Conservation (phyloP, 139 green algal species). For the Chlamydomonas sp. region DNA sequence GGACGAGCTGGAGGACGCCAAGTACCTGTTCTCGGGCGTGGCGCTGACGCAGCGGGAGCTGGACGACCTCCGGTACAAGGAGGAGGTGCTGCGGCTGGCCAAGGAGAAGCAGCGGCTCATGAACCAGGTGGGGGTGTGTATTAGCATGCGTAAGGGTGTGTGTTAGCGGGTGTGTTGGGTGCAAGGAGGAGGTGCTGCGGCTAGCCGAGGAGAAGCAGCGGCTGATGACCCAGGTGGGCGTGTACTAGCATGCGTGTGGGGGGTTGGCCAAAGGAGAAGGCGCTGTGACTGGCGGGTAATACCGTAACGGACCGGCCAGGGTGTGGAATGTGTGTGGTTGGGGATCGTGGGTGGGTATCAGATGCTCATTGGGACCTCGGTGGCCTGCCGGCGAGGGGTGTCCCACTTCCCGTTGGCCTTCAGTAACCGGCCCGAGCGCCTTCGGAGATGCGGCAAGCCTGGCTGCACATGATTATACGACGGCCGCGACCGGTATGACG, state of each 20-base stretch:
- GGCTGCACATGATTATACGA: too few relatives aligned
- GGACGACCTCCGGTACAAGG: slow-evolving; percentile 88
- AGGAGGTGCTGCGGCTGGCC: slow-evolving; percentile 79
- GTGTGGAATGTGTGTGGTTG: too few relatives aligned
- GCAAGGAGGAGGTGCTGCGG: slow-evolving; percentile 23
- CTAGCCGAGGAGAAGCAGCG: slow-evolving; percentile 50
- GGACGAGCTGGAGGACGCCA: slow-evolving; percentile 88
- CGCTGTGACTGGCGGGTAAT: too few relatives aligned
- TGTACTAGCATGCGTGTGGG: neutral
- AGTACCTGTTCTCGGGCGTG: slow-evolving; percentile 71
- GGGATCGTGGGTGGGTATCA: too few relatives aligned
- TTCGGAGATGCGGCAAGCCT: too few relatives aligned
- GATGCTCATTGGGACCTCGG: too few relatives aligned
- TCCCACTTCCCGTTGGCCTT: too few relatives aligned
- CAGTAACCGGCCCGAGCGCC: too few relatives aligned
- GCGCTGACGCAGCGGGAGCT: slow-evolving; percentile 87
- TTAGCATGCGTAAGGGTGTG: neutral
- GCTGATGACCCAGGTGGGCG: slow-evolving; percentile 19
- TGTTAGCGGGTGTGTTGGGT: neutral
- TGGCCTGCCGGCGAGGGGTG: too few relatives aligned
- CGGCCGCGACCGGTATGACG: too few relatives aligned
- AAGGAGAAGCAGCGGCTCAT: slow-evolving; percentile 55
- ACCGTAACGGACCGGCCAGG: too few relatives aligned
- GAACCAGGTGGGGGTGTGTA: neutral
- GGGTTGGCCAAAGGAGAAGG: neutral